These are phyloP conservation scores for Amborella trichopoda DNA, from an alignment of 164 flowering plant species.

Conservation along the genomic window DNA sequence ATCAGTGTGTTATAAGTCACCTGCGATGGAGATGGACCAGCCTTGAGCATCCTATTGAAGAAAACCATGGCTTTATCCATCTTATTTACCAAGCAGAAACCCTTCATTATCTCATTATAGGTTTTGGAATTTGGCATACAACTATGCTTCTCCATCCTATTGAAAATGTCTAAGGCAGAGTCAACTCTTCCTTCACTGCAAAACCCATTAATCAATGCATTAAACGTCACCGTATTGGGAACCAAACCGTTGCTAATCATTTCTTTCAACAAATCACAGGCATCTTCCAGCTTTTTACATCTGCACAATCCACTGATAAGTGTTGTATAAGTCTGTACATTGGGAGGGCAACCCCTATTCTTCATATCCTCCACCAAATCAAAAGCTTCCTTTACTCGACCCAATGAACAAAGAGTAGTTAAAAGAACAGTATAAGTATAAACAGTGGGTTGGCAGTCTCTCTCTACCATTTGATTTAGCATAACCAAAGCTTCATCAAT, in stretches of 20 bases:
- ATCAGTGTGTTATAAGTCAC: conserved; percentile 66
- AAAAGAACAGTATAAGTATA: conserved; percentile 61
- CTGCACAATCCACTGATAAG: conserved; percentile 52
- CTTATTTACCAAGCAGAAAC: conserved; percentile 27
- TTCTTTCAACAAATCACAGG: conserved; percentile 57
- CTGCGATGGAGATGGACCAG: conserved; percentile 57
- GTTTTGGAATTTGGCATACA: conserved; percentile 28
- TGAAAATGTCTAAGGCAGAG: conserved; percentile 36
- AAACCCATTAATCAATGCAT: conserved; percentile 52
- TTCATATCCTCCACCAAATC: conserved; percentile 40
- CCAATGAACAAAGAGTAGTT: conserved; percentile 32
- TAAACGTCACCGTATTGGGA: conserved; percentile 57
- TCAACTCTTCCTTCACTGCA: conserved; percentile 28
- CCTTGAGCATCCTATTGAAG: conserved; percentile 41
- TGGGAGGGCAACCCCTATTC: conserved; percentile 42
- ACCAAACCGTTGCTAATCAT: conserved; percentile 42
- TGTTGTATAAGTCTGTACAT: conserved; percentile 67
- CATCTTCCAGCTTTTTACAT: conserved; percentile 29
- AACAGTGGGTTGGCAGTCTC: conserved; percentile 54
- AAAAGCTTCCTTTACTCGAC: conserved; percentile 42
- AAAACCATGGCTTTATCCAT: conserved; percentile 55
- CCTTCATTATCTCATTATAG: conserved; percentile 55
- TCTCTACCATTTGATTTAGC: conserved; percentile 54
- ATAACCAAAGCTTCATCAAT: conserved; percentile 57
- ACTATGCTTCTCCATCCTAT: conserved; percentile 37